These are phyloP conservation scores for Debaryomyces fabryi DNA, from an alignment of 1,139 yeast species.

Conservation along the genomic window DNA sequence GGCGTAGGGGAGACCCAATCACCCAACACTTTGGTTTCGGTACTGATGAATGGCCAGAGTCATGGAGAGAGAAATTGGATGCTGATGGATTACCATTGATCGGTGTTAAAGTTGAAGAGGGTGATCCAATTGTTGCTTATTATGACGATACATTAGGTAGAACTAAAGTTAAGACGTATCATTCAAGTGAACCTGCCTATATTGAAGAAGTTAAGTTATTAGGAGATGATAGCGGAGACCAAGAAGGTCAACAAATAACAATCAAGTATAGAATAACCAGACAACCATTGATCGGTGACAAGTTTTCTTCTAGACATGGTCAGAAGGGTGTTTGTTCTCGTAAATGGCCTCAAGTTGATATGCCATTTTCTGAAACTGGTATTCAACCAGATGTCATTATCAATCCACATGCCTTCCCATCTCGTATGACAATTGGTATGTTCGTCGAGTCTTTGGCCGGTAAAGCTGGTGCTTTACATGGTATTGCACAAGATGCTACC, in stretches of 20 bases:
- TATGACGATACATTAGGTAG: conserved; percentile 90
- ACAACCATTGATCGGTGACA: conserved; percentile 95
- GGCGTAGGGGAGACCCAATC: conserved; percentile 93
- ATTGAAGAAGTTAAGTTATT: conserved; percentile 92
- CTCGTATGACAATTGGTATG: conserved; percentile 99
- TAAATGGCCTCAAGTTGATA: conserved; percentile 95
- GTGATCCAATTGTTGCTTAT: conserved; percentile 94
- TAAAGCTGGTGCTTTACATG: conserved; percentile 97
- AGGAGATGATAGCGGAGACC: conserved; percentile 79
- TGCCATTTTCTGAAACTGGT: conserved; percentile 97
- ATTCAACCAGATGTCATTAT: conserved; percentile 97
- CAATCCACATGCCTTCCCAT: conserved; percentile 99
- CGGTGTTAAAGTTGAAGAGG: conserved; percentile 88
- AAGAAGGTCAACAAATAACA: conserved; percentile 82
- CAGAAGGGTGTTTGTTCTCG: conserved; percentile 99
- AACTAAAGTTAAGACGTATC: conserved; percentile 90
- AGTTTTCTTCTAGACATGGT: conserved; percentile 97
- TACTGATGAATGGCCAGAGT: conserved; percentile 85
- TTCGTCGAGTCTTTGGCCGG: conserved; percentile 98
- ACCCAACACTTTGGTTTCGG: conserved; percentile 97
- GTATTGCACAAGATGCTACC: conserved; percentile 95
- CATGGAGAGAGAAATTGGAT: conserved; percentile 87
- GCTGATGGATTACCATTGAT: conserved; percentile 91
- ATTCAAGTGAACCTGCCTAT: conserved; percentile 91
- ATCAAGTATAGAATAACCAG: conserved; percentile 91